A percentile compares a stretch with the other conserved stretches of the same genome.
Evolutionary conservation across 2,329 filamentous ascomycete species (phyloP).

Genomic region (Pyricularia sp.): DNA sequence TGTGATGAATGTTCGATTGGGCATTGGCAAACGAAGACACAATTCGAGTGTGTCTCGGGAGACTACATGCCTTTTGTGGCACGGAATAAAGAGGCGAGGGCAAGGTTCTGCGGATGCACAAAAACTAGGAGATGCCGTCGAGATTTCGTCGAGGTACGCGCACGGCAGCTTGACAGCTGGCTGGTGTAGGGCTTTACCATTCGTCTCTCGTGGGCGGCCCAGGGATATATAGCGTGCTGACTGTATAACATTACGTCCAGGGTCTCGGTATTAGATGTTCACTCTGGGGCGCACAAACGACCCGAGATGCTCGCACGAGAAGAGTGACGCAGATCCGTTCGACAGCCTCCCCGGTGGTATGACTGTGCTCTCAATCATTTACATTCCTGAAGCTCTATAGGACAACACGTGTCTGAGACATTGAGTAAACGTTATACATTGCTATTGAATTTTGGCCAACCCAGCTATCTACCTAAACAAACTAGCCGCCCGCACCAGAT

Average conservation of each 20-base stretch:
- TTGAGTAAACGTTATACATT: not conserved
- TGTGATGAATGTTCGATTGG: not conserved
- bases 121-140: not conserved
- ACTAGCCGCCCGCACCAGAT: not conserved
- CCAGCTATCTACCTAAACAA: not conserved
- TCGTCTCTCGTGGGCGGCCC: too few species aligned
- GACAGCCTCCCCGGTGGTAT: not conserved
- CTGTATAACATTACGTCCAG: not conserved
- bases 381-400: not conserved
- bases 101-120: not conserved
- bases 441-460: not conserved
- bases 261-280: not conserved
- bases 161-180: not conserved
- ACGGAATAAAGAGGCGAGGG: not conserved
- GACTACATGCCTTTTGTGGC: not conserved
- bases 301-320: not conserved
- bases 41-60: not conserved
- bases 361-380: not conserved
- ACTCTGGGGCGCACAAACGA: not conserved
- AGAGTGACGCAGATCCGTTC: not conserved
- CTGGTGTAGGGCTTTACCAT: not conserved
- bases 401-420: not conserved
- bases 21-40: not conserved
- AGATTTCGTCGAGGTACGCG: not conserved
- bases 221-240: not conserved